These are phyloP conservation scores for Sporothrix protearum DNA, from an alignment of 2,329 filamentous ascomycete species.

Conservation along the genomic window DNA sequence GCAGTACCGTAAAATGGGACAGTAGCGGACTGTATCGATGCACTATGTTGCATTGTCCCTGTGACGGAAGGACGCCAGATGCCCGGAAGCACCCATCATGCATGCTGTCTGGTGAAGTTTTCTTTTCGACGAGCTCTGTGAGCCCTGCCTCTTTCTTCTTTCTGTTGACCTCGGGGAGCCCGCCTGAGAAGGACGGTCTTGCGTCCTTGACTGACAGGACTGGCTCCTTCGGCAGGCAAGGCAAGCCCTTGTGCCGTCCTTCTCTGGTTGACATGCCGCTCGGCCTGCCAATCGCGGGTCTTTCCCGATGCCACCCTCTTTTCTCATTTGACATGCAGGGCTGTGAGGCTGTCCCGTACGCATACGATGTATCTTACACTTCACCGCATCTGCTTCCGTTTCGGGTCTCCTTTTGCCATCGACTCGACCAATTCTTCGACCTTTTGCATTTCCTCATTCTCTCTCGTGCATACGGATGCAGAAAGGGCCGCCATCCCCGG, in stretches of 20 bases:
- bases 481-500: not conserved
- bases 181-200: not conserved
- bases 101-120: not conserved
- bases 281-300: constrained; percentile 5
- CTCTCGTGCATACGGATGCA: not conserved
- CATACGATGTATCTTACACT: no score
- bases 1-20: not conserved
- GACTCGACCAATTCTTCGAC: not conserved
- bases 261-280: constrained; percentile 4
- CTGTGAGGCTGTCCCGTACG: not conserved
- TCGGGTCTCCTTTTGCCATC: not conserved
- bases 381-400: not conserved
- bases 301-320: not conserved
- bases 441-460: not conserved
- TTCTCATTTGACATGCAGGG: not conserved
- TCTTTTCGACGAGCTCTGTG: not conserved
- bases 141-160: not conserved
- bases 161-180: not conserved
- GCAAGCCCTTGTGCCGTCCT: not conserved
- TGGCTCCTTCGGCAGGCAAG: constrained; percentile 1
- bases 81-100: not conserved
- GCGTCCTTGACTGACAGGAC: not conserved
- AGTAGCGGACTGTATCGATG: constrained; percentile 2
- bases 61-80: not conserved
- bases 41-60: constrained; percentile 2